Evolutionary conservation across 2,329 filamentous ascomycete species (phyloP), one percentile per base, ranked within the genome.

Genomic region (Colletotrichum tofieldiae): DNA sequence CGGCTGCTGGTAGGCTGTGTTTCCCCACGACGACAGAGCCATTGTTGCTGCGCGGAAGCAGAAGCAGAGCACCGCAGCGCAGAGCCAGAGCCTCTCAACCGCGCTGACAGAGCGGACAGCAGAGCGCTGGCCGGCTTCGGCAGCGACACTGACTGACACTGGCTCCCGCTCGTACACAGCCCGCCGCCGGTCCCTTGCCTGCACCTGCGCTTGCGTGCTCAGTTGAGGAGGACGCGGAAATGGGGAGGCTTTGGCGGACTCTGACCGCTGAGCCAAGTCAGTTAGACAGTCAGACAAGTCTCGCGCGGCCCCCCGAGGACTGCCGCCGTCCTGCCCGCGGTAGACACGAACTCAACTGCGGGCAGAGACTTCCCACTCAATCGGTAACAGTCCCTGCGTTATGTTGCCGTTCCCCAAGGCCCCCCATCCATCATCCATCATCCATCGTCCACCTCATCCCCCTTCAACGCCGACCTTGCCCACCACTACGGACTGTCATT

Each of bases 101-200:
- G 41, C 59, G 41, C 59, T 51, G 59, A 62, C 47, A 64, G 45
- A 54, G 61, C 61, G 61, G 61, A 54, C 61, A 52, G 41, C 61
- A 29, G 16, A 58, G 49, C 52, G 58, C 45, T 65, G 67, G 65
- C 67, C 41, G 61, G 59, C 59, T 62, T 62, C 18, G 43, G 43
- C 59, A 62, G 59, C 59, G 59, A 65, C 67, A 70, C 62, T 70
- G 67, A 67, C 65, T 37, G 65, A 66, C 67, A 70, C 54, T 70
- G 62, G 67, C 67, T 70, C 67, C 62, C 67, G 62, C 67, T 70
- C 67, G 45, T 69, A 23, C 66, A 54, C 45, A 64, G 47, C 20
- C 29, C 61, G 49, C 41, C n/a, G 41, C 23, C 39, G 26, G 37
- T 51, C 63, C 63, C 56, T 71, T 67, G 68, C 56, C 64, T 67